A percentile compares a stretch with the other conserved stretches of the same genome.
Conservation (phyloP, 2,329 filamentous ascomycete genomes). For the Chaetomium olivaceum region DNA sequence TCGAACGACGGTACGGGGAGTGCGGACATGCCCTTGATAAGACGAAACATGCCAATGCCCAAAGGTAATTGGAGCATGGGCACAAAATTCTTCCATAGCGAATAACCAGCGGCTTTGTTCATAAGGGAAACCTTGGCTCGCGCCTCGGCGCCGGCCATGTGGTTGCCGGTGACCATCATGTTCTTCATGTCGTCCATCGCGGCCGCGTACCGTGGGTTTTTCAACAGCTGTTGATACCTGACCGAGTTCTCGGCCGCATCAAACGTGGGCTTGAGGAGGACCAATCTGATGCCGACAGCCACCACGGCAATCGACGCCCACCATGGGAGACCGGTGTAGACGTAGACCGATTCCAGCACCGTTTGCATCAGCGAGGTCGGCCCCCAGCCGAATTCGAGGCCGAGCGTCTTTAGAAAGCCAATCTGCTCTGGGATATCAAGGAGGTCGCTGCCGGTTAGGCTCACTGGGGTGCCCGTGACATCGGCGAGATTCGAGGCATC, state of each 20-base stretch:
- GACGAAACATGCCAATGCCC: slow-evolving; percentile 77
- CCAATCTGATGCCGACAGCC: slow-evolving; percentile 63
- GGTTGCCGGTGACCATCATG: slow-evolving; percentile 47
- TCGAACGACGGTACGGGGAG: slow-evolving; percentile 81
- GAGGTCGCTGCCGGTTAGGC: slow-evolving; percentile 45
- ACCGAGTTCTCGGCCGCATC: slow-evolving; percentile 62
- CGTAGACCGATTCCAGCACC: slow-evolving; percentile 78
- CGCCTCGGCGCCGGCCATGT: slow-evolving; percentile 46
- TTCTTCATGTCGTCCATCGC: slow-evolving; percentile 53
- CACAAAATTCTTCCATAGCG: slow-evolving; percentile 50
- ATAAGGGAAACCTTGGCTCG: slow-evolving; percentile 52
- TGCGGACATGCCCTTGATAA: slow-evolving; percentile 70
- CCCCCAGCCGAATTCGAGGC: slow-evolving; percentile 85
- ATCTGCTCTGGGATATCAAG: slow-evolving; percentile 70
- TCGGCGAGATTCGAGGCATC: slow-evolving; percentile 18
- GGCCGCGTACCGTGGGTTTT: slow-evolving; percentile 57
- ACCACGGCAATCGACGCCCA: slow-evolving; percentile 70
- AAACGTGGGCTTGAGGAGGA: slow-evolving; percentile 67
- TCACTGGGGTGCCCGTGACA: slow-evolving; percentile 33
- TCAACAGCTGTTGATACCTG: slow-evolving; percentile 58
- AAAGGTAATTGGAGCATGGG: slow-evolving; percentile 65
- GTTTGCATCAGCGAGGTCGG: slow-evolving; percentile 73
- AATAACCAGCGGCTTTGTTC: slow-evolving; percentile 57
- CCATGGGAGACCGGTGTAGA: slow-evolving; percentile 77
- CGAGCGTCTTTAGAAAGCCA: slow-evolving; percentile 79